Conservation (phyloP, 1,284 basidiomycete species). For the Amylostereum areolatum region DNA sequence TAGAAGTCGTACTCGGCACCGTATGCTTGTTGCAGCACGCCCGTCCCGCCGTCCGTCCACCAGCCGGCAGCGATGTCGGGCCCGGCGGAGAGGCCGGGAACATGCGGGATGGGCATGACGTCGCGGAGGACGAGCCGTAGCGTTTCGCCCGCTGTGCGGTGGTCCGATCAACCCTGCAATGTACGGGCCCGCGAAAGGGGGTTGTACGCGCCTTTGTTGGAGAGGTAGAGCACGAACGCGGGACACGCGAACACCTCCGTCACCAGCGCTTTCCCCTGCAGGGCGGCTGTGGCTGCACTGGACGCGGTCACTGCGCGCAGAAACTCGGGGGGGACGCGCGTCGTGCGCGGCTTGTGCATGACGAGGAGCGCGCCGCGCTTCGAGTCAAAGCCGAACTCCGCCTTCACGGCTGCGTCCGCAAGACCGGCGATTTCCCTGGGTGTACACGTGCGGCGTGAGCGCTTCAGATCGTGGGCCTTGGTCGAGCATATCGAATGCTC, state of each 20-base stretch:
- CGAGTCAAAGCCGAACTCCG: slow-evolving; percentile 2
- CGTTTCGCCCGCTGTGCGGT: not conserved
- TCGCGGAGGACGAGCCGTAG: slow-evolving; percentile 1
- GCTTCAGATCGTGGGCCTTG: too few relatives aligned
- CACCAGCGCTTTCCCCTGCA: slow-evolving; percentile 3
- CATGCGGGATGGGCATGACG: not conserved
- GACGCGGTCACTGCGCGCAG: not conserved
- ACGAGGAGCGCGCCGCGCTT: slow-evolving; percentile 7
- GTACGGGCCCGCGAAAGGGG: not conserved
- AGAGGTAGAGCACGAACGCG: slow-evolving; percentile 7
- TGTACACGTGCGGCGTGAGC: too few relatives aligned
- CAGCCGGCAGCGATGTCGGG: not conserved
- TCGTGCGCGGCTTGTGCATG: slow-evolving; percentile 3
- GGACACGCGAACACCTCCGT: slow-evolving; percentile 1
- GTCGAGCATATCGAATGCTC: too few relatives aligned
- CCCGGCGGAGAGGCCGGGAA: not conserved
- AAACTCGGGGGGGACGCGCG: slow-evolving; percentile 2
- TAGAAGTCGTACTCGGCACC: not conserved
- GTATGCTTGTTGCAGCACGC: slow-evolving; percentile 6
- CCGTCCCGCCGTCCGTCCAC: slow-evolving; percentile 1
- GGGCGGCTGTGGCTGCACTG: too few relatives aligned
- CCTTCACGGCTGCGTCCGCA: not conserved
- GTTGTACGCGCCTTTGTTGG: slow-evolving; percentile 4
- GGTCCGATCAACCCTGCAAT: not conserved
- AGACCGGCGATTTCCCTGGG: not conserved